Conservation (phyloP, 106 monocot species). For the Hemerocallis citrina region DNA sequence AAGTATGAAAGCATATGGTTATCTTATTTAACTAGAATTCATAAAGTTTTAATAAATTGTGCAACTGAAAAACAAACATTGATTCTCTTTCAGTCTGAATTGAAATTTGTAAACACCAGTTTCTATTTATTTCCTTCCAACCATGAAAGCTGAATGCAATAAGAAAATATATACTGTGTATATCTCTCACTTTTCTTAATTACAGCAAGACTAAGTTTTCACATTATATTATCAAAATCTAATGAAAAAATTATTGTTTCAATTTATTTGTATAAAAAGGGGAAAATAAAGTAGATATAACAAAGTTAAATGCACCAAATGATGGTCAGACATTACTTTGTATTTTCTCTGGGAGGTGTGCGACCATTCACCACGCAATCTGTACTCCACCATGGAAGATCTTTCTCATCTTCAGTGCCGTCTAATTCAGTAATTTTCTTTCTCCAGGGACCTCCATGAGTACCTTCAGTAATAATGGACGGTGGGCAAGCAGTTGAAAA, state of each 20-base stretch:
- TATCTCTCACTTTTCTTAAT: background rate
- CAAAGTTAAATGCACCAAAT: background rate
- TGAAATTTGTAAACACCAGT: too few relatives aligned
- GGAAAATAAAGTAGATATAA: background rate
- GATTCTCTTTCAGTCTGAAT: too few relatives aligned
- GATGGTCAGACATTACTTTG: slow-evolving; percentile 47
- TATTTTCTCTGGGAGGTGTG: slow-evolving; percentile 68
- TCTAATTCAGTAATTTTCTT: slow-evolving; percentile 80
- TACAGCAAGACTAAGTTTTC: background rate
- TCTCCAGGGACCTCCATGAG: slow-evolving; percentile 87
- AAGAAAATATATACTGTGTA: background rate
- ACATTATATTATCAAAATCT: background rate
- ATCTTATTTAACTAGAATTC: too few relatives aligned
- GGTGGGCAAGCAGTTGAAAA: slow-evolving; percentile 75
- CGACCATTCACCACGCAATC: slow-evolving; percentile 76
- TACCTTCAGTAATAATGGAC: slow-evolving; percentile 89
- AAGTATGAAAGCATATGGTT: too few relatives aligned
- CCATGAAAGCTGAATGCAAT: background rate
- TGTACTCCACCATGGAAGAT: slow-evolving; percentile 91
- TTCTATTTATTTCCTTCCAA: too few relatives aligned
- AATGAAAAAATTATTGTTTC: background rate
- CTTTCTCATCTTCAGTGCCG: slow-evolving; percentile 89
- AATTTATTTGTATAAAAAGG: background rate
- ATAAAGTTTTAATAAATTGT: too few relatives aligned
- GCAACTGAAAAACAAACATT: too few relatives aligned